Conservation (phyloP, 345 rosid genomes). For the Hypericum androsaemum region DNA sequence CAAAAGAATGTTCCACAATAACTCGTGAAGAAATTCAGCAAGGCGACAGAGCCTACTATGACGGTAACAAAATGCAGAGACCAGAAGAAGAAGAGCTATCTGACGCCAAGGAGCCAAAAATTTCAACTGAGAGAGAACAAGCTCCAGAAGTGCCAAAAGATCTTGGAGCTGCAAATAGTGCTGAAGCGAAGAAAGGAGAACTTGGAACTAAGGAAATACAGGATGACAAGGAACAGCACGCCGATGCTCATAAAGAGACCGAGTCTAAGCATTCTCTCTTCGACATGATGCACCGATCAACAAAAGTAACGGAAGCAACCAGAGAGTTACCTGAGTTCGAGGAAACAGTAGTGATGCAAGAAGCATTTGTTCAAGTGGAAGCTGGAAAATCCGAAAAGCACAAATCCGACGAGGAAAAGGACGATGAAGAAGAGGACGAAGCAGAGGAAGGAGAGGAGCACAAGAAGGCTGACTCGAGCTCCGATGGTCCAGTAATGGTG, state of each 20-base stretch:
- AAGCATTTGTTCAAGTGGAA: constrained; percentile 19
- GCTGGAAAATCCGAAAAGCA: constrained; percentile 19
- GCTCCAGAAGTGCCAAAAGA: constrained; percentile 14
- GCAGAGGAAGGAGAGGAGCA: constrained; percentile 36
- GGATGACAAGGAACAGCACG: constrained; percentile 5
- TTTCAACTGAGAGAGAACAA: constrained; percentile 17
- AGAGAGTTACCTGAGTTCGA: constrained; percentile 15
- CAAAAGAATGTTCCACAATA: constrained; percentile 8
- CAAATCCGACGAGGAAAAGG: constrained; percentile 35
- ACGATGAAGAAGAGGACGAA: constrained; percentile 11
- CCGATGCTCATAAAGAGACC: constrained; percentile 17
- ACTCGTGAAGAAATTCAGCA: constrained; percentile 15
- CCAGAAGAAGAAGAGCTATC: constrained; percentile 17
- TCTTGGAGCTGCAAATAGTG: constrained; percentile 16
- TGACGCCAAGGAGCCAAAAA: constrained; percentile 5
- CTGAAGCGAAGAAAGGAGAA: constrained; percentile 19
- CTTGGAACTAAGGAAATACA: constrained; percentile 13
- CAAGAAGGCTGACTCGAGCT: constrained; percentile 36
- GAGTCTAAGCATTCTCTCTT: constrained; percentile 27
- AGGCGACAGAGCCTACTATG: constrained; percentile 15
- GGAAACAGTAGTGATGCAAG: constrained; percentile 11
- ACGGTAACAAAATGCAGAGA: constrained; percentile 18
- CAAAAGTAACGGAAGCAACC: constrained; percentile 16
- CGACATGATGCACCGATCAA: constrained; percentile 35
- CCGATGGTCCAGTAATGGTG: constrained; percentile 51